Evolutionary conservation across 176 grass and related monocot genomes (phyloP).

Genomic region (Musa troglodytarum): DNA sequence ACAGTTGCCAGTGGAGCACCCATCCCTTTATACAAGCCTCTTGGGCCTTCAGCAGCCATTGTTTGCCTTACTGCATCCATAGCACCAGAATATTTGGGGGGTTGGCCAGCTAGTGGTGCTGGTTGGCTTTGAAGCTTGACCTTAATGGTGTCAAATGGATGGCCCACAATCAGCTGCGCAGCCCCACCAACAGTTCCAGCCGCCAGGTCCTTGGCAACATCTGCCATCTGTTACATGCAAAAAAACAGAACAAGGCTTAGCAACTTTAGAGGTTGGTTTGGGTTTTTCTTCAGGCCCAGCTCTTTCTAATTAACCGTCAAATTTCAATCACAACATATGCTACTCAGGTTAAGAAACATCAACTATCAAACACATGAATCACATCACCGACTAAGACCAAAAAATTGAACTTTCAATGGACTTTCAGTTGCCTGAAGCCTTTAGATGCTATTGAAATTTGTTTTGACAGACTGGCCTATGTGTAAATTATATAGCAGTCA

Average conservation of each 20-base stretch:
- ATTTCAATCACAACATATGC: background rate
- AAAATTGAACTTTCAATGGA: too few relatives aligned
- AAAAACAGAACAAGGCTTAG: background rate
- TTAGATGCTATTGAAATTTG: too few relatives aligned
- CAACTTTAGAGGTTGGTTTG: background rate
- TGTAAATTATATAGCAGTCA: too few relatives aligned
- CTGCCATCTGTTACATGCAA: slow-evolving; percentile 46
- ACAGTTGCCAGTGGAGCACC: slow-evolving; percentile 82
- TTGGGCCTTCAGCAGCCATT: slow-evolving; percentile 44
- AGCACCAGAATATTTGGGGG: slow-evolving; percentile 50
- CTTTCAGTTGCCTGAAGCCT: too few relatives aligned
- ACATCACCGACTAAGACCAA: too few relatives aligned
- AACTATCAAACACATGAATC: too few relatives aligned
- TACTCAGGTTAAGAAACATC: too few relatives aligned
- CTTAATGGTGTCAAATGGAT: slow-evolving; percentile 91
- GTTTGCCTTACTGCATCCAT: slow-evolving; percentile 65
- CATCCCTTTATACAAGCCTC: slow-evolving; percentile 87
- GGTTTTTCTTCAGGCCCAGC: background rate
- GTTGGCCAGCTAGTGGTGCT: slow-evolving; percentile 40
- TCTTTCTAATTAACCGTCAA: background rate
- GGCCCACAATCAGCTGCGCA: slow-evolving; percentile 64
- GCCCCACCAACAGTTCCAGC: slow-evolving; percentile 72
- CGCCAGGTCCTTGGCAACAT: slow-evolving; percentile 76
- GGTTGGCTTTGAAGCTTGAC: slow-evolving; percentile 92
- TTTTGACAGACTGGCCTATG: too few relatives aligned